Conservation (phyloP, 345 rosid species). For the Zanthoxylum bungeanum region DNA sequence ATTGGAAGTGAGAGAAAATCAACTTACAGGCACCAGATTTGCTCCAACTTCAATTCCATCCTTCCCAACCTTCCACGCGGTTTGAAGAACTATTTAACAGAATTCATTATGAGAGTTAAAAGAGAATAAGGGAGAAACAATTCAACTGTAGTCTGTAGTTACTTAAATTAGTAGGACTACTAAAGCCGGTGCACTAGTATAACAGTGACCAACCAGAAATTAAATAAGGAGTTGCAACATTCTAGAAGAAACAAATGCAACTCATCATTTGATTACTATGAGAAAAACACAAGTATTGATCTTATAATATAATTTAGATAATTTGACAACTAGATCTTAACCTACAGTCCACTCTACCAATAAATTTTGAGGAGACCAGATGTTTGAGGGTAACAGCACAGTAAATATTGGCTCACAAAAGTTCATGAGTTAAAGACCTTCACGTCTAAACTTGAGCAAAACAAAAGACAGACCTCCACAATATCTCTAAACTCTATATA, state of each 20-base stretch:
- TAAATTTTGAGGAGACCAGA: not conserved
- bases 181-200: not conserved
- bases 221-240: not conserved
- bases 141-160: not conserved
- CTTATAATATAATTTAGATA: not conserved
- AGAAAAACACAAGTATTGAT: not conserved
- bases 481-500: not conserved
- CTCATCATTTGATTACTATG: not conserved
- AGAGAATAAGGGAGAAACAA: slow-evolving; percentile 3
- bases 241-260: not conserved
- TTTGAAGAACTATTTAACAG: slow-evolving; percentile 52
- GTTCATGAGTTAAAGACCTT: not conserved
- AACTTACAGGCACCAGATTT: slow-evolving; percentile 80
- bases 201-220: not conserved
- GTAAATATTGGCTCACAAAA: not conserved
- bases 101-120: slow-evolving; percentile 6
- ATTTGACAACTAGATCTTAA: not conserved
- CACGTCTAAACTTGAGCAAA: not conserved
- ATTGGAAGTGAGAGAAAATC: slow-evolving; percentile 13
- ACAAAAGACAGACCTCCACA: not conserved
- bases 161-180: slow-evolving; percentile 9
- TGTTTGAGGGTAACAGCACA: not conserved
- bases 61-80: slow-evolving; percentile 74
- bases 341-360: not conserved
- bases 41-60: slow-evolving; percentile 89